Base-by-base conservation (phyloP, 2,329 filamentous ascomycete genomes). In the Fusarium tupiense region DNA sequence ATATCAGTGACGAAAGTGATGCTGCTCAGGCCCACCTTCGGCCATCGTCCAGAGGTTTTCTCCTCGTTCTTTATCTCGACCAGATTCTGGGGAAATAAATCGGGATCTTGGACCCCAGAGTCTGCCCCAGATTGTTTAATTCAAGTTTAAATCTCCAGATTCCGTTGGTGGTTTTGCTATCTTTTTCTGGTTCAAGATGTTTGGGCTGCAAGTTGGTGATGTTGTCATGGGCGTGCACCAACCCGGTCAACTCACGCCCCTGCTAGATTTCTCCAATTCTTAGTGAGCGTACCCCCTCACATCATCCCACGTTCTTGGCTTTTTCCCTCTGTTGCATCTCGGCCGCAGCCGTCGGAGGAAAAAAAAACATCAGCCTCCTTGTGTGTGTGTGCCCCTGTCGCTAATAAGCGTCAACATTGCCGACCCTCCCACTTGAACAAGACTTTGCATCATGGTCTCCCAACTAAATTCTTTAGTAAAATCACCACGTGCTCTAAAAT, bases 331-430 rank as follows among this genome's bases (percentile, higher is more conserved):
- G 61, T 71, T 61, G 60, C 43, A 74, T 75, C 62, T 74, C 72
- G 72, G 72, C 61, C 61, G 69, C 49, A 73, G 72, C 72, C 72
- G 72, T 75, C 65, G 69, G 72, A 70, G 41, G 40, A 47, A 54
- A 61, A 52, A 29, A 47, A 2, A 31, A 47, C 47, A 56, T 43
- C 60, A 46, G 26, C 38, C 26, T 24, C 35, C 37, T 54, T 54
- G 40, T 33, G 24, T 43, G 40, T 47, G 53, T 24, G n/a, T n/a
- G 33, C 61, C 61, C 56, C 61, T 67, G 56, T 29, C 59, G 24
- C 44, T 38, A 44, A 54, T 29, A 54, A 49, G 24, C 12, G 29
- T 29, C 52, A 61, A 63, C 38, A 35, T 26, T 38, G 40, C 56
- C n/a, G 47, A 38, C 47, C 61, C 40, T 63, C 61, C 37, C 41